Percentiles rank a stretch among this genome's conserved stretches.
Evolutionary conservation across 2,329 filamentous ascomycete species (phyloP).

Genomic region (Cladosporium oxysporum): DNA sequence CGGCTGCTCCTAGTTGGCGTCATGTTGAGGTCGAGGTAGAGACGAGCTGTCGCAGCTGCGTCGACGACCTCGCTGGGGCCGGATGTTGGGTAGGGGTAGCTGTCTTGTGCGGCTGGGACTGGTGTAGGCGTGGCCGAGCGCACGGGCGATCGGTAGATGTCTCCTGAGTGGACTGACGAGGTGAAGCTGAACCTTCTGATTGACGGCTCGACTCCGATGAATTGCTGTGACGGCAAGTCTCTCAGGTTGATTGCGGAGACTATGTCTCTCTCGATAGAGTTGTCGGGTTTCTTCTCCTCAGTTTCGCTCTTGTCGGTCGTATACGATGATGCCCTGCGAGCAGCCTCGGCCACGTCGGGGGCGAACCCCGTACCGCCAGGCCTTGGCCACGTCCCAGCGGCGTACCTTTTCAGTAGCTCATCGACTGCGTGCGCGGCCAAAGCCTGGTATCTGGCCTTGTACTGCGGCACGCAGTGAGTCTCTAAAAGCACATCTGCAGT

Average conservation of each 20-base stretch:
- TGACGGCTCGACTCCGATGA: neutral
- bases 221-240: neutral
- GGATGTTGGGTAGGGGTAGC: neutral
- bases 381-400: neutral
- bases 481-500: slow-evolving; percentile 19
- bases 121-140: neutral
- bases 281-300: neutral
- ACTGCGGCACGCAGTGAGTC: slow-evolving; percentile 22
- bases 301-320: neutral
- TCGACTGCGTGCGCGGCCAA: slow-evolving; percentile 26
- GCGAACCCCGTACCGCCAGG: too few species aligned
- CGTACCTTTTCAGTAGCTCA: slow-evolving; percentile 19
- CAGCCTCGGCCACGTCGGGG: neutral
- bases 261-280: neutral
- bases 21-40: neutral
- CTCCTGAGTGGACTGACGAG: neutral
- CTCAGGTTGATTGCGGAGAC: neutral
- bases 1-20: neutral
- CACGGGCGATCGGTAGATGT: neutral
- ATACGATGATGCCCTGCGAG: neutral
- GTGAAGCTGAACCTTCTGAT: neutral
- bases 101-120: neutral
- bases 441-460: slow-evolving; percentile 21
- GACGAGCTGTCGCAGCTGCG: neutral
- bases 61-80: neutral